Percentiles rank a stretch among this genome's conserved stretches.
These are phyloP conservation scores for Calocybe indica DNA, from an alignment of 768 basidiomycete genomes.

Conservation along the genomic window DNA sequence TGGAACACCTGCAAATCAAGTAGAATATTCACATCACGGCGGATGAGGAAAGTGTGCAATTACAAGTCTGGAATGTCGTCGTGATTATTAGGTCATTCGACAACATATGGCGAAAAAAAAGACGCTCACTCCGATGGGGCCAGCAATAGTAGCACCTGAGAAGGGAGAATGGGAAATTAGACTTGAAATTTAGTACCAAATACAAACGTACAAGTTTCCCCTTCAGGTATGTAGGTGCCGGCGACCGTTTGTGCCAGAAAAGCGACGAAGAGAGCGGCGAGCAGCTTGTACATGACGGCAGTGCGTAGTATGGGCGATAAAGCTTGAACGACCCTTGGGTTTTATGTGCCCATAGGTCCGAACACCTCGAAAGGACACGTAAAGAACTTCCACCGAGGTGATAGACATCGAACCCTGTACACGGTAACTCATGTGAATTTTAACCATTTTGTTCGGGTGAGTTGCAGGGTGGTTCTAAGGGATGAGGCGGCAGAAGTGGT, in stretches of 20 bases:
- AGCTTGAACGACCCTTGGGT: background rate
- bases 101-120: background rate
- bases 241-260: conserved; percentile 1
- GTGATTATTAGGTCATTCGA: background rate
- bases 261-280: conserved; percentile 1
- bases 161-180: background rate
- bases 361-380: background rate
- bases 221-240: conserved; percentile 2
- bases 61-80: background rate
- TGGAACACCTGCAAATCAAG: conserved; percentile 10
- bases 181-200: background rate
- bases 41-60: background rate
- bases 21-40: background rate
- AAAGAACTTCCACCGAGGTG: background rate
- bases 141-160: background rate
- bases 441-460: background rate
- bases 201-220: background rate
- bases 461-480: too few relatives aligned
- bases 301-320: background rate
- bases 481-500: too few relatives aligned
- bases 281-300: conserved; percentile 1
- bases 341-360: background rate
- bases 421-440: background rate
- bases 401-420: background rate
- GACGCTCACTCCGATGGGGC: background rate